phyloP scores from a whole-genome alignment of 345 rosid species.

The Populus davidiana region DNA sequence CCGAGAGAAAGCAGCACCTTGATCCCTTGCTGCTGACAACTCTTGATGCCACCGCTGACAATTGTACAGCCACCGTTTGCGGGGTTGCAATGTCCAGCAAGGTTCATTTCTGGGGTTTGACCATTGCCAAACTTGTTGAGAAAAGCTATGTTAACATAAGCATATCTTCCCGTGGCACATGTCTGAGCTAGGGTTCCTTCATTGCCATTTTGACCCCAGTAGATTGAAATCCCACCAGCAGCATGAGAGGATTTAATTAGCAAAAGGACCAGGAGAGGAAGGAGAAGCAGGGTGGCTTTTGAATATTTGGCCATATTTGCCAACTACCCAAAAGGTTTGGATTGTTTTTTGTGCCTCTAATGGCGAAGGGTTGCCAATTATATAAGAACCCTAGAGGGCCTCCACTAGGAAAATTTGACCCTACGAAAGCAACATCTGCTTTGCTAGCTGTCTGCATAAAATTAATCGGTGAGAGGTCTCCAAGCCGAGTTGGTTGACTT shows the following conservation, averaged over 20 bases:
- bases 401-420: neutral
- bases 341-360: neutral
- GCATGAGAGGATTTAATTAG: constrained; percentile 2
- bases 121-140: constrained; percentile 32
- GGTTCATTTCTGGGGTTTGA: constrained; percentile 25
- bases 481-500: neutral
- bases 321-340: neutral
- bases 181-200: constrained; percentile 35
- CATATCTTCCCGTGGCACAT: constrained; percentile 24
- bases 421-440: neutral
- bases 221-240: constrained; percentile 28
- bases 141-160: constrained; percentile 31
- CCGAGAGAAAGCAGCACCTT: constrained; percentile 35
- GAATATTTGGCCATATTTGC: constrained; percentile 12
- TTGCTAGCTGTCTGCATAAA: neutral
- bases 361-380: neutral
- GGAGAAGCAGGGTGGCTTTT: constrained; percentile 4
- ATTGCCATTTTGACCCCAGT: constrained; percentile 38
- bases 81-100: constrained; percentile 35
- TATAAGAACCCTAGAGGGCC: neutral
- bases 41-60: constrained; percentile 15
- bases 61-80: constrained; percentile 13
- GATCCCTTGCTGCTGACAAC: constrained; percentile 27
- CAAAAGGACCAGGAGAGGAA: constrained; percentile 9
- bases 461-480: neutral